These are phyloP conservation scores for Dipodascopsis tothii DNA, from an alignment of 805 yeast species.

Conservation along the genomic window DNA sequence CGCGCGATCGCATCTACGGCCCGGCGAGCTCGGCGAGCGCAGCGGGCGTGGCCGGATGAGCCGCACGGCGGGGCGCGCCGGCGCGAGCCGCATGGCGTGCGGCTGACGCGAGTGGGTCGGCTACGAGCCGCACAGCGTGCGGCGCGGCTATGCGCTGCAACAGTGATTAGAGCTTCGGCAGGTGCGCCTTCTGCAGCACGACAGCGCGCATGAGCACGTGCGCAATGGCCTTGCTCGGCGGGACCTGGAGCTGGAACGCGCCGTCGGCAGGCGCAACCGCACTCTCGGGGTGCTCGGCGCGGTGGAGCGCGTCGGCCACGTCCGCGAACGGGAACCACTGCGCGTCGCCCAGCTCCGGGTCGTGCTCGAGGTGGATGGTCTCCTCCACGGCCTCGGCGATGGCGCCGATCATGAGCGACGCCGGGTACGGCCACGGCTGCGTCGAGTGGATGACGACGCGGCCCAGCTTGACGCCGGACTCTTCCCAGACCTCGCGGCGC, in stretches of 20 bases:
- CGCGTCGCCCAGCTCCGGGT: conserved; percentile 78
- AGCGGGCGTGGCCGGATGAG: no score
- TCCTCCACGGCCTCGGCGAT: conserved; percentile 69
- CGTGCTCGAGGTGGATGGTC: conserved; percentile 63
- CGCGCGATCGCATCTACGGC: no score
- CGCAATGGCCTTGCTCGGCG: conserved; percentile 23
- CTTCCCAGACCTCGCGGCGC: conserved; percentile 88
- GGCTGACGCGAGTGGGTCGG: no score
- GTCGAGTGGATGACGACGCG: conserved; percentile 57
- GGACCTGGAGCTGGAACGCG: conserved; percentile 10
- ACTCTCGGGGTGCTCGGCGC: conserved; percentile 11
- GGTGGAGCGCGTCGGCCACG: conserved; percentile 37
- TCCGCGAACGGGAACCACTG: conserved; percentile 66
- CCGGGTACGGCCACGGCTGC: conserved; percentile 98
- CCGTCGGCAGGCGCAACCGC: background rate
- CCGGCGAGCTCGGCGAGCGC: no score
- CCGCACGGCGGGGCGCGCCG: no score
- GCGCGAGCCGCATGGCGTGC: no score
- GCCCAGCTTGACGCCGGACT: conserved; percentile 68
- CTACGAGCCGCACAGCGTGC: no score
- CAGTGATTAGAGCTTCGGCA: conserved; percentile 5
- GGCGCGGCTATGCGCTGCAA: no score
- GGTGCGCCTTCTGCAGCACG: conserved; percentile 19
- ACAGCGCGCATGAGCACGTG: conserved; percentile 22
- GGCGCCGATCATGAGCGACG: conserved; percentile 89